Base-by-base conservation (phyloP, 192 early-diverging fungal species). In the Neocallimastix lanati region DNA sequence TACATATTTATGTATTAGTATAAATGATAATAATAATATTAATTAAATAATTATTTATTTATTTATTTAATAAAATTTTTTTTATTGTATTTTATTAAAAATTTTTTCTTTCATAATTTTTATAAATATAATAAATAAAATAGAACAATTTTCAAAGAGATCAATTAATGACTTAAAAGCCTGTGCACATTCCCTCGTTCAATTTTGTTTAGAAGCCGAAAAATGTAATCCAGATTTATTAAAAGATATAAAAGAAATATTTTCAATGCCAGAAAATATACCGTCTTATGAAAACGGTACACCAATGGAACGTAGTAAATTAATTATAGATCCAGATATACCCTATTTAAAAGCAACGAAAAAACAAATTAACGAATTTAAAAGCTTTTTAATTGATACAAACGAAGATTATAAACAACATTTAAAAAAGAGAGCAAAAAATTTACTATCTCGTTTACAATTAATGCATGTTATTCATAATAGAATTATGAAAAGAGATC, bases 351-450 rank as follows among this genome's bases (percentile, higher is more conserved):
- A 81, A 30, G 80, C 81, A 77, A 81, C 80, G 11, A 81, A 78
- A 28, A 28, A 80, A 29, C 28, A 85, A 83, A 85, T 85, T 14
- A 85, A 88, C 13, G 92, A 93, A 81, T 93, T 85, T 84, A 82
- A 86, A 67, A 91, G 90, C 18, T 92, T 93, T 81, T 81, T 94
- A 29, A 35, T 90, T 2, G 90, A 94, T 36, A 91, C 93, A 4
- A 86, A 89, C 18, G 86, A 84, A 18, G 94, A 95, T 21, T 93
- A 94, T 78, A 83, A 86, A 29, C 93, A 95, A n/a, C 91, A 93
- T 83, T 81, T 94, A 38, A 86, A 86, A 28, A 90, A 88, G 37
- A 94, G 92, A 76, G 87, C 88, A 36, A 88, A 89, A 67, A 94
- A 94, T 79, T 83, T 95, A 35, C 83, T 95, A 13, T 83, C 88